Base-by-base conservation (phyloP, 441 rosid genomes). In the Viola pubescens region DNA sequence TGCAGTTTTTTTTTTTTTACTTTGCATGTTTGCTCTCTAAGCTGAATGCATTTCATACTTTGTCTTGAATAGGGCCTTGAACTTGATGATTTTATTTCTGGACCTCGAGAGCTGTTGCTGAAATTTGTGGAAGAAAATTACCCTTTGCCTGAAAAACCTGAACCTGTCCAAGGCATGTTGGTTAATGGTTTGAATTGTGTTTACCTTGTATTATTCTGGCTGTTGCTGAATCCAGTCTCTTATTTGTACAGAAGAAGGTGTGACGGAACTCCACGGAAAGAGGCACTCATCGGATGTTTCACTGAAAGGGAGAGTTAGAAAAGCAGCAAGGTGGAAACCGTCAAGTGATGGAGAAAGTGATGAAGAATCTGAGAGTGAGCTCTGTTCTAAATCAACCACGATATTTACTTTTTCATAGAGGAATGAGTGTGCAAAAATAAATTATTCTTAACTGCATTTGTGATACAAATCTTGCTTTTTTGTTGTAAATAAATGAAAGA, bases 1-100 rank as follows among this genome's bases (percentile, higher is more conserved):
- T 57, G 37, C 52, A 49, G 65, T 67, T 67, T 60, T 52, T 63
- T 19, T 67, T 41, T 34, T 59, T 55, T 42, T 49, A 26, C 16
- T 9, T 57, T 53, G 26, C 19, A 14, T 54, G 50, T 48, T 55
- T 44, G 40, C 19, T 56, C 37, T 14, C 45, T 16, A 14, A 39
- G 49, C 44, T 26, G 52, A 60, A 43, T 43, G 37, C 51, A 11
- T 48, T 55, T 67, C 61, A 14, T 54, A 41, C 58, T 48, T 45
- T 43, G 19, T 58, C 55, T 73, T 62, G 42, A 46, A 39, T 63
- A 94, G 99, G 99, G 99, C 70, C 72, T 74, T 79, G 99, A 94
- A 69, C 99, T 94, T 75, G 97, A 94, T 82, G 99, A 94, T 78
- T 94, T 94, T 75, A 80, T 94, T 66, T 94, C 99, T 66, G 99